Evolutionary conservation across 1,284 basidiomycete genomes (phyloP), one percentile per base, ranked within the genome.

Genomic region (Flammula alnicola): DNA sequence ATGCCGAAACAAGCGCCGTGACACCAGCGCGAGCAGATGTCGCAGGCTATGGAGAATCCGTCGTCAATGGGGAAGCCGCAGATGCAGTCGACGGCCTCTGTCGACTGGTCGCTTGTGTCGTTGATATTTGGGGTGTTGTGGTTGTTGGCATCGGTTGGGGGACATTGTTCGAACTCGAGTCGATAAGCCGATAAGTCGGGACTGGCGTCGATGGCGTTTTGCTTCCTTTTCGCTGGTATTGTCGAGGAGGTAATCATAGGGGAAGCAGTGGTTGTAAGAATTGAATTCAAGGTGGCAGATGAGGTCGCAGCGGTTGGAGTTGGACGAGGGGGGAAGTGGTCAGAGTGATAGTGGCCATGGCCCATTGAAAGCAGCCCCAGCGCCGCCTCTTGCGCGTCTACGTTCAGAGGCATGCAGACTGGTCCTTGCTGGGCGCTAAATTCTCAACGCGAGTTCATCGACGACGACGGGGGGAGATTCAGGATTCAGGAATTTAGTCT

Each of bases 41-140:
- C 95, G 70, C 95, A 98, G 20, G 91, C 92, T 51, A 97, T 93
- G 12, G 88, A 91, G 71, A 93, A 95, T 12, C 94, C 94, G 65
- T 95, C 93, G 71, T 95, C 95, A 60, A 86, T 80, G 35, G 81
- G 73, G 54, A 75, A 76, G 4, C 81, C 83, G 62, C 91, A 93
- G 44, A 92, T 88, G 63, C 92, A 93, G 38, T 74, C 71, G 49
- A 88, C 85, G 40, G 74, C 68, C 23, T 79, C 77, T 8, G 53
- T 45, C 2, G 60, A 60, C 9, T 22, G 20, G 16, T 12, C 5
- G 41, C 12, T 37, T 29, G 16, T 20, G 31, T 35, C 14, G 40
- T 32, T 47, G 47, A 19, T 31, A 22, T 7, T 48, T 40, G 4
- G 23, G 31, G 14, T 47, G 44, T 17, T 20, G 11, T 11, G 16